phyloP scores from a whole-genome alignment of 768 basidiomycete genomes.

The Gloeostereum incarnatum region DNA sequence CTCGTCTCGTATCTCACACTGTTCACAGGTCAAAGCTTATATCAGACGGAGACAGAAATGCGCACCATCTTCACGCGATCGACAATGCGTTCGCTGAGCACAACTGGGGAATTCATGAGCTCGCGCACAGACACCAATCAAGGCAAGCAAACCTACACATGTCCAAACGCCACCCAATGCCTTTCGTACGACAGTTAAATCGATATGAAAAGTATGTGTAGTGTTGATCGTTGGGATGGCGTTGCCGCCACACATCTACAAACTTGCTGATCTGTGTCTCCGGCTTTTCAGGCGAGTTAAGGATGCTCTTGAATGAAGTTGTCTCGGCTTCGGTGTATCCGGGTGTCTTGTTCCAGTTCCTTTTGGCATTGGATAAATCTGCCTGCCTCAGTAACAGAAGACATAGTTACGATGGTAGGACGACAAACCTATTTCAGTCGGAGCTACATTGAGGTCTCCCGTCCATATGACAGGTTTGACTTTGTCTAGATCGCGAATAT shows the following conservation, averaged over 20 bases:
- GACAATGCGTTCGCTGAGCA: slow-evolving; percentile 61
- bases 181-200: slow-evolving; percentile 71
- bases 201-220: slow-evolving; percentile 84
- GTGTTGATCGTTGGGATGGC: slow-evolving; percentile 58
- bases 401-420: background rate
- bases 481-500: slow-evolving; percentile 64
- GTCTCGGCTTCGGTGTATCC: slow-evolving; percentile 84
- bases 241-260: slow-evolving; percentile 72
- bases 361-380: slow-evolving; percentile 63
- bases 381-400: background rate
- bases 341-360: slow-evolving; percentile 83
- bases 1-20: slow-evolving; percentile 80
- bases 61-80: slow-evolving; percentile 52
- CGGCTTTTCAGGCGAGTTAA: slow-evolving; percentile 37
- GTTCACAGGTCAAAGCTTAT: slow-evolving; percentile 2
- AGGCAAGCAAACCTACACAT: slow-evolving; percentile 48
- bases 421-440: slow-evolving; percentile 55
- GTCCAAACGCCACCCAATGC: slow-evolving; percentile 83
- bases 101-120: slow-evolving; percentile 33
- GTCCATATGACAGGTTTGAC: slow-evolving; percentile 84
- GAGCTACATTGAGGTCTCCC: slow-evolving; percentile 84
- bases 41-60: background rate
- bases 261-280: slow-evolving; percentile 36
- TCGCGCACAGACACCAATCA: background rate
- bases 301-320: slow-evolving; percentile 58